Base-by-base conservation (phyloP, 1,284 basidiomycete genomes). In the Polyporus tsugae region DNA sequence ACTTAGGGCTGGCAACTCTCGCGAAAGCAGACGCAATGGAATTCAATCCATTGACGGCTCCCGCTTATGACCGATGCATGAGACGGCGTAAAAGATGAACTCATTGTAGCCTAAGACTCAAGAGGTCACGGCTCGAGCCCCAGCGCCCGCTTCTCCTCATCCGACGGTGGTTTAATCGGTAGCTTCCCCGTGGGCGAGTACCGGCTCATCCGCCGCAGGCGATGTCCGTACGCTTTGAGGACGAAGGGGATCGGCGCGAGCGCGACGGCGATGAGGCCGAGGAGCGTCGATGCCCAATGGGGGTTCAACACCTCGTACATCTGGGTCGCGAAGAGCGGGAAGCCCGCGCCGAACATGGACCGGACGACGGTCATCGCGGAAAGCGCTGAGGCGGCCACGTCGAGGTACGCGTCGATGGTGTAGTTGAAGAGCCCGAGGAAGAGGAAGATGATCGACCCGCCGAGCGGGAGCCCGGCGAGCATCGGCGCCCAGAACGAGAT, bases 361-460 rank as follows among this genome's bases (percentile, higher is more conserved):
- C 82, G 80, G 13, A 78, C 71, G 65, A 83, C 79, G 33, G 80
- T 80, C 69, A 74, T 78, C 29, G 77, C 72, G 4, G 80, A 78
- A 33, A 83, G 78, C 36, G 80, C 82, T 60, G 76, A 78, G 1
- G 82, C 82, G 22, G 82, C 80, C 67, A 79, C 75, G 66, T 76
- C 76, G 36, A 82, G 77, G 74, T 82, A 81, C 36, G 78, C 74
- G 70, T 82, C 81, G 72, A 82, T 75, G 64, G 81, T 78, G 76
- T 82, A 82, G 75, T 81, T 80, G 73, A 78, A 75, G 72, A 81
- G 73, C 15, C 75, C 74, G 13, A 80, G 74, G 76, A 77, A 78
- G 63, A 78, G 75, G 72, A 71, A 76, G 59, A 78, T 69, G 72
- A 79, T 74, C 41, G 75, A 65, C 62, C 74, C 75, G 25, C 78